These are phyloP conservation scores for Erysimum cheiranthoides DNA, from an alignment of 345 rosid species.

Conservation along the genomic window DNA sequence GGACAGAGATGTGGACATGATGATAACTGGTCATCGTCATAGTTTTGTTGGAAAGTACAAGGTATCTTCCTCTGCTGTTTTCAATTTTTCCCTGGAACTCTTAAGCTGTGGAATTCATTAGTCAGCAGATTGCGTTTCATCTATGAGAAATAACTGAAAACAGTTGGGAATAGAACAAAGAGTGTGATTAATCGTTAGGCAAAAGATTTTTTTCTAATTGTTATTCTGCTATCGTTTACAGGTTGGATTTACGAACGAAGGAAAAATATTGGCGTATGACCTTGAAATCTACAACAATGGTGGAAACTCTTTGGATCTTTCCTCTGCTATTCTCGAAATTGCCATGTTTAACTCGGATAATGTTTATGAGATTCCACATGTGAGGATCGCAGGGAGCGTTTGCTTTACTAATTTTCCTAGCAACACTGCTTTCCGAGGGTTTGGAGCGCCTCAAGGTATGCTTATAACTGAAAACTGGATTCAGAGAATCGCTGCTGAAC, in stretches of 20 bases:
- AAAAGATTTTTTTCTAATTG: neutral
- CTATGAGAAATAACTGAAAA: constrained; percentile 9
- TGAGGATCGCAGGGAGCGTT: constrained; percentile 72
- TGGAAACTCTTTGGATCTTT: constrained; percentile 90
- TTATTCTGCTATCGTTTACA: constrained; percentile 31
- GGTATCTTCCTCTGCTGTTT: constrained; percentile 48
- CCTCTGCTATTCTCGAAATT: constrained; percentile 72
- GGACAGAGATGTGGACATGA: constrained; percentile 91
- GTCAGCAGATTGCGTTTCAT: neutral
- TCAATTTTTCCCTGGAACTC: neutral
- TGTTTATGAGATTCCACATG: constrained; percentile 86
- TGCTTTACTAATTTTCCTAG: constrained; percentile 91
- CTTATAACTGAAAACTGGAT: constrained; percentile 95
- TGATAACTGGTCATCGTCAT: constrained; percentile 90
- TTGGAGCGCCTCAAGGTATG: constrained; percentile 98
- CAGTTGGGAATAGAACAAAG: constrained; percentile 22
- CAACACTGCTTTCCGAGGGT: constrained; percentile 94
- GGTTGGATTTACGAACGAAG: constrained; percentile 92
- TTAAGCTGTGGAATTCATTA: neutral
- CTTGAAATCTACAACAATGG: constrained; percentile 85
- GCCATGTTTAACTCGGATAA: constrained; percentile 92
- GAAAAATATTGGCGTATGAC: constrained; percentile 84
- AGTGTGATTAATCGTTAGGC: neutral
- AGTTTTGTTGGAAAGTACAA: constrained; percentile 79
- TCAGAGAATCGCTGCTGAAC: constrained; percentile 78